A percentile compares a stretch with the other conserved stretches of the same genome.
Conservation (phyloP, 768 basidiomycete species). For the Lactifluus piperatus region DNA sequence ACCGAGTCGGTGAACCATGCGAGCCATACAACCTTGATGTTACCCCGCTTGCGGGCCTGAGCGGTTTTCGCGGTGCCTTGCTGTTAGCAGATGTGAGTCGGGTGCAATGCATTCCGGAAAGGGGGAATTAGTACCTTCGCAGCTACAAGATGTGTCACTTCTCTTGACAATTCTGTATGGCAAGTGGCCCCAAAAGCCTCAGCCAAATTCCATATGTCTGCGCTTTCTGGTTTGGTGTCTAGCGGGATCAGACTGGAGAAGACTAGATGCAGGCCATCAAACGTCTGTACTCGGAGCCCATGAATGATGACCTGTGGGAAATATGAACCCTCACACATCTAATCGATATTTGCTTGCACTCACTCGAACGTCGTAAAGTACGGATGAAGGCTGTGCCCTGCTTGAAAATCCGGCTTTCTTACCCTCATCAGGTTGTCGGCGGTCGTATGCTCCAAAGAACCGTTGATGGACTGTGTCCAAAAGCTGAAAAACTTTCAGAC, state of each 20-base stretch:
- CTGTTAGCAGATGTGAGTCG: slow-evolving; percentile 31
- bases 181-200: slow-evolving; percentile 83
- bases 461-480: slow-evolving; percentile 67
- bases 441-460: slow-evolving; percentile 67
- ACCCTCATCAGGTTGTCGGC: slow-evolving; percentile 25
- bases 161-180: slow-evolving; percentile 52
- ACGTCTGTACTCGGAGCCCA: slow-evolving; percentile 59
- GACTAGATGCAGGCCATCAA: slow-evolving; percentile 73
- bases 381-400: slow-evolving; percentile 24
- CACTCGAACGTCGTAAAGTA: slow-evolving; percentile 70
- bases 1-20: slow-evolving; percentile 87
- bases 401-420: slow-evolving; percentile 25
- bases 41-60: slow-evolving; percentile 63
- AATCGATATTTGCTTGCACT: slow-evolving; percentile 21
- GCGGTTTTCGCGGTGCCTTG: slow-evolving; percentile 90
- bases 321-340: background rate
- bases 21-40: slow-evolving; percentile 78
- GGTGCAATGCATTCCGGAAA: slow-evolving; percentile 15
- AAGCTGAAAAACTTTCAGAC: slow-evolving; percentile 42
- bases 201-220: slow-evolving; percentile 81
- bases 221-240: slow-evolving; percentile 69
- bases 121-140: slow-evolving; percentile 52
- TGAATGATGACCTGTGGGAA: slow-evolving; percentile 71
- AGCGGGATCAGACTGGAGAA: slow-evolving; percentile 95
- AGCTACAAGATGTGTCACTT: slow-evolving; percentile 86